phyloP scores from a whole-genome alignment of 495 filamentous ascomycete genomes.

The Podospora fimiseda region DNA sequence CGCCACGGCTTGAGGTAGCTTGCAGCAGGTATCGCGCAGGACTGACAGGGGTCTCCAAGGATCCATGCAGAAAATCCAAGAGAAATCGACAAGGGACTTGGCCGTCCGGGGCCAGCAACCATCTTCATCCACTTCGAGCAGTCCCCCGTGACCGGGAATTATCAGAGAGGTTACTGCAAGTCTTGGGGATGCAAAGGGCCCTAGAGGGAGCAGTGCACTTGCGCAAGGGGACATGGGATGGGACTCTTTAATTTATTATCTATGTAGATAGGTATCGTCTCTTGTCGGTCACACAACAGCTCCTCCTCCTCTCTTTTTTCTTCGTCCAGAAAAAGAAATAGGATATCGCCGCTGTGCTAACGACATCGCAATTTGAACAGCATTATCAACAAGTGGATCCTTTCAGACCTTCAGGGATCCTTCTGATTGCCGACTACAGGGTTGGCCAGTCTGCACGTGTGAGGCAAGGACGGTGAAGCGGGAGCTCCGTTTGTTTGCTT shows the following conservation, averaged over 20 bases:
- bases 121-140: background rate
- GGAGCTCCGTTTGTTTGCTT: background rate
- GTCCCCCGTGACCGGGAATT: constrained; percentile 4
- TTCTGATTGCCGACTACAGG: constrained; percentile 18
- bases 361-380: constrained; percentile 6
- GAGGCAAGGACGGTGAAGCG: constrained; percentile 3
- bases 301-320: background rate
- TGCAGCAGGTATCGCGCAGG: background rate
- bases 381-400: constrained; percentile 15
- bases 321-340: background rate
- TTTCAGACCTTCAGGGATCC: constrained; percentile 13
- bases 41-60: constrained; percentile 7
- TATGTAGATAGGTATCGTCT: no score
- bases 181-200: background rate
- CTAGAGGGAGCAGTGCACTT: background rate
- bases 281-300: no score
- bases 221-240: background rate
- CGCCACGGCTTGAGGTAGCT: constrained; percentile 1
- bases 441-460: constrained; percentile 9
- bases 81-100: constrained; percentile 11
- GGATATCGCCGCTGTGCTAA: background rate
- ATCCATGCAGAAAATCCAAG: constrained; percentile 14
- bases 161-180: background rate
- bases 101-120: constrained; percentile 2
- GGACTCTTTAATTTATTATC: no score